phyloP scores from a whole-genome alignment of 2,329 filamentous ascomycete genomes.

The Ophiosphaerella narmari region DNA sequence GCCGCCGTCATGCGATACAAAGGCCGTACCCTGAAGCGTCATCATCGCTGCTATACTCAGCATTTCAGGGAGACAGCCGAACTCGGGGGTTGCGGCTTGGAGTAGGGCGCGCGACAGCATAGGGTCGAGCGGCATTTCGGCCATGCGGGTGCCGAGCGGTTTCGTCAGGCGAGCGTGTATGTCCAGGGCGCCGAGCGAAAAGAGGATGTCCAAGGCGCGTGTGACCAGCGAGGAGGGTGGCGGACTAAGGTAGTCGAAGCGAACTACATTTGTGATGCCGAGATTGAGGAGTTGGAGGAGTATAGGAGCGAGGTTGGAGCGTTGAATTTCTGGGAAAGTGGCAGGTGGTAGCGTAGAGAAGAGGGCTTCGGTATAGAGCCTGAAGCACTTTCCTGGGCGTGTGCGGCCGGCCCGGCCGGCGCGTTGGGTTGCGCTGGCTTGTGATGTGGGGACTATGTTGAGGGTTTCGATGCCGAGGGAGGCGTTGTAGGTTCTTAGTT shows the following conservation, averaged over 20 bases:
- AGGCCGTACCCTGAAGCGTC: conserved; percentile 79
- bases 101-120: conserved; percentile 94
- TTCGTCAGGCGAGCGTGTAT: conserved; percentile 87
- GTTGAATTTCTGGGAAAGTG: conserved; percentile 87
- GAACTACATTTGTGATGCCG: conserved; percentile 90
- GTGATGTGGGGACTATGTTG: conserved; percentile 79
- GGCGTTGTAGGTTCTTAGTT: conserved; percentile 84
- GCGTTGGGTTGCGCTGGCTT: conserved; percentile 89
- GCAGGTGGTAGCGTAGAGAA: conserved; percentile 70
- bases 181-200: conserved; percentile 83
- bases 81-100: conserved; percentile 64
- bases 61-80: conserved; percentile 82
- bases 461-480: conserved; percentile 85
- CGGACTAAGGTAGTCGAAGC: conserved; percentile 85
- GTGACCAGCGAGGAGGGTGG: conserved; percentile 84
- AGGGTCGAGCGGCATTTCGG: conserved; percentile 87
- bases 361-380: conserved; percentile 81
- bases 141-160: conserved; percentile 88
- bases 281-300: conserved; percentile 92
- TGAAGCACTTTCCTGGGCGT: conserved; percentile 89
- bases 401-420: conserved; percentile 90
- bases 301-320: conserved; percentile 85
- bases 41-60: conserved; percentile 94
- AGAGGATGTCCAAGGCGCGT: conserved; percentile 85
- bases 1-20: conserved; percentile 78